These are phyloP conservation scores for Kodamaea lidongshanica DNA, from an alignment of 805 yeast genomes.

Conservation along the genomic window DNA sequence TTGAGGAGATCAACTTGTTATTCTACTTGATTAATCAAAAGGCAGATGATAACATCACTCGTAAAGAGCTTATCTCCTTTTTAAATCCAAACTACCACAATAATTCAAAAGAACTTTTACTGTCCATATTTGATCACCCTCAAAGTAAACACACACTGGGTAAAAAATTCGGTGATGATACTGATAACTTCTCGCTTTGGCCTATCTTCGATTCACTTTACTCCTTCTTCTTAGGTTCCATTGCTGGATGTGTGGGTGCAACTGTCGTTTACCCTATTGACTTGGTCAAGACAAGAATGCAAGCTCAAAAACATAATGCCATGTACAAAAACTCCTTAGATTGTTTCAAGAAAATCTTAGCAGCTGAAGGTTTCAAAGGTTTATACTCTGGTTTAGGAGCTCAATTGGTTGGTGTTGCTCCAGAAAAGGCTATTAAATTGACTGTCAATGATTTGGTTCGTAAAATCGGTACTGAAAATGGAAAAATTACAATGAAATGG, in stretches of 20 bases:
- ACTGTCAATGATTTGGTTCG: constrained; percentile 90
- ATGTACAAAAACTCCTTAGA: constrained; percentile 77
- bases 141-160: constrained; percentile 28
- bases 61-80: constrained; percentile 36
- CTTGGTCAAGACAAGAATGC: constrained; percentile 94
- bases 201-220: constrained; percentile 66
- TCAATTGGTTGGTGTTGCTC: constrained; percentile 94
- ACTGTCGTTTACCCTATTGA: constrained; percentile 96
- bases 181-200: constrained; percentile 40
- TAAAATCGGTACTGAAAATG: constrained; percentile 53
- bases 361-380: constrained; percentile 76
- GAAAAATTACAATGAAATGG: constrained; percentile 43
- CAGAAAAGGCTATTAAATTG: constrained; percentile 94
- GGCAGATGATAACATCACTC: constrained; percentile 32
- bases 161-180: constrained; percentile 12
- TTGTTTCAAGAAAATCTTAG: constrained; percentile 73
- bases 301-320: constrained; percentile 74
- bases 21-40: constrained; percentile 34
- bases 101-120: constrained; percentile 26
- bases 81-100: constrained; percentile 54
- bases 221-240: constrained; percentile 83
- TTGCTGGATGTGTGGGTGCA: constrained; percentile 98
- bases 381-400: constrained; percentile 91
- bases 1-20: constrained; percentile 35
- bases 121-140: constrained; percentile 37